Evolutionary conservation across 2,329 filamentous ascomycete genomes (phyloP).

Genomic region (Venturia aucupariae): DNA sequence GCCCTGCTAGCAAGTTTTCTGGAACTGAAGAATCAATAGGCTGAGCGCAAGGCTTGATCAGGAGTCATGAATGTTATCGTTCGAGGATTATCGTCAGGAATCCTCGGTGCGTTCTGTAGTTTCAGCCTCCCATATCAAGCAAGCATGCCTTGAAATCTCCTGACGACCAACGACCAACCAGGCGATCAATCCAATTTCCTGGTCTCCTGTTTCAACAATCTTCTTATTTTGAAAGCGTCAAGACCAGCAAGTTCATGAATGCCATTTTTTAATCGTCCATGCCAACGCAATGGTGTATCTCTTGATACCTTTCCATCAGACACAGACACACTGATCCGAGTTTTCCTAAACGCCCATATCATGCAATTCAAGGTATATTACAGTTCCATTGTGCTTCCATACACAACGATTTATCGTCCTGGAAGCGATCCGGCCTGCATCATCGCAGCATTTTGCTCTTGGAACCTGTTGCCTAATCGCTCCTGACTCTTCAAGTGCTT

Average conservation of each 20-base stretch:
- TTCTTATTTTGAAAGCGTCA: not conserved
- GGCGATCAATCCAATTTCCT: not conserved
- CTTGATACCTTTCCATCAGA: not conserved
- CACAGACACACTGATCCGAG: constrained; percentile 4
- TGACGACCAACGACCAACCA: not conserved
- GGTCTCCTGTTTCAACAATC: too few relatives aligned
- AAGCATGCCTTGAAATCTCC: not conserved
- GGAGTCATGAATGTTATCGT: not conserved
- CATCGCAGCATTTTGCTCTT: constrained; percentile 62
- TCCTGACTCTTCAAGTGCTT: constrained; percentile 92
- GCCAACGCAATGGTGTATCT: not conserved
- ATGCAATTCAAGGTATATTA: not conserved
- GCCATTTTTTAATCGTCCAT: not conserved
- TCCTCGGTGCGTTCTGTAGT: not conserved
- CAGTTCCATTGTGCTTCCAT: not conserved
- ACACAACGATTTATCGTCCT: constrained; percentile 29
- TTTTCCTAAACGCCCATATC: not conserved
- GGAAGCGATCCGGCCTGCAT: constrained; percentile 49
- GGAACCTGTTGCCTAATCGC: constrained; percentile 84
- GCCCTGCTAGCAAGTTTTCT: not conserved
- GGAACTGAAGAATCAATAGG: not conserved
- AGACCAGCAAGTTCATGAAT: not conserved
- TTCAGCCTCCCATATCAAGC: not conserved
- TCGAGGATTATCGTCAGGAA: not conserved
- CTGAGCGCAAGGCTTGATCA: not conserved